Percentiles rank a stretch among this genome's conserved stretches.
These are phyloP conservation scores for Zymoseptoria crescenta DNA, from an alignment of 2,329 filamentous ascomycete species.

Conservation along the genomic window DNA sequence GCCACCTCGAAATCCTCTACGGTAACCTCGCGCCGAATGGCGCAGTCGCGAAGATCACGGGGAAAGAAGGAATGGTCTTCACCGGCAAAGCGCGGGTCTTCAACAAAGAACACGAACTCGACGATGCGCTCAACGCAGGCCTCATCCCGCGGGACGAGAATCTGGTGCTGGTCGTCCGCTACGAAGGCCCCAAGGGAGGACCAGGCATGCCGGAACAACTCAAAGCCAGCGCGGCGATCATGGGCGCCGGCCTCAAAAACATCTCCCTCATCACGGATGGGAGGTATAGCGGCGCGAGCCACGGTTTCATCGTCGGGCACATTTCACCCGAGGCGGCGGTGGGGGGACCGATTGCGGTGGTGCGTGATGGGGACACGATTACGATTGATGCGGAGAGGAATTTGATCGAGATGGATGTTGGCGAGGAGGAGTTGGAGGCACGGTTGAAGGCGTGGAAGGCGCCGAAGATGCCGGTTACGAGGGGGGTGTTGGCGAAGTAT, in stretches of 20 bases:
- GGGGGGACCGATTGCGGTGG: conserved; percentile 80
- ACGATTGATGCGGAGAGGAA: conserved; percentile 81
- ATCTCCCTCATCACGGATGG: conserved; percentile 90
- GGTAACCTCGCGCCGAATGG: conserved; percentile 85
- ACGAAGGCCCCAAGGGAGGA: conserved; percentile 87
- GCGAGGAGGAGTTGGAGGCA: conserved; percentile 60
- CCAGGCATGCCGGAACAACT: conserved; percentile 96
- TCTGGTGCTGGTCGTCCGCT: conserved; percentile 81
- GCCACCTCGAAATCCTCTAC: conserved; percentile 79
- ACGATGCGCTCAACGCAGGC: conserved; percentile 63
- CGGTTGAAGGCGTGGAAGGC: conserved; percentile 61
- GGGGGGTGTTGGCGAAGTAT: conserved; percentile 87
- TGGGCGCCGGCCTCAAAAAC: conserved; percentile 82
- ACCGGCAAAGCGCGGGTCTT: conserved; percentile 75
- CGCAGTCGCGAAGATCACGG: conserved; percentile 91
- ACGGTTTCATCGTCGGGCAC: conserved; percentile 91
- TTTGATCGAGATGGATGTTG: conserved; percentile 61
- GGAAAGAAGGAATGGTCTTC: conserved; percentile 82
- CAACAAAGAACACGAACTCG: conserved; percentile 73
- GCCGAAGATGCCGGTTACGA: conserved; percentile 64
- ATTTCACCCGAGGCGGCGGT: conserved; percentile 84
- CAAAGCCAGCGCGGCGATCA: conserved; percentile 78
- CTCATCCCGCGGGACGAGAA: conserved; percentile 68
- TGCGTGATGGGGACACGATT: conserved; percentile 70
- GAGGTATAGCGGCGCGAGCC: conserved; percentile 76